phyloP scores from a whole-genome alignment of 306 rosid genomes.

The Prinsepia uniflora region DNA sequence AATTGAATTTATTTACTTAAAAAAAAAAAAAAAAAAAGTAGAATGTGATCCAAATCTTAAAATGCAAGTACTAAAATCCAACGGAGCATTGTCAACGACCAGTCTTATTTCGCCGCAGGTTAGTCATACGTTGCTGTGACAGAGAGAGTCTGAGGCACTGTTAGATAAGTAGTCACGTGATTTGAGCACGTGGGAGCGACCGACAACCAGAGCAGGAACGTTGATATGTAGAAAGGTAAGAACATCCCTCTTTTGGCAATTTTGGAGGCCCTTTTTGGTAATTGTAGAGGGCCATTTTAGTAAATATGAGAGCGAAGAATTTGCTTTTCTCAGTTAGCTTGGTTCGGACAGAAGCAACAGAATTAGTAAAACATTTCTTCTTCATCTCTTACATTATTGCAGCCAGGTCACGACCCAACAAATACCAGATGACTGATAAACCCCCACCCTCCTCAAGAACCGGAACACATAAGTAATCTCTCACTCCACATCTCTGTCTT shows the following conservation, averaged over 20 bases:
- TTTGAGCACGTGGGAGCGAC: neutral
- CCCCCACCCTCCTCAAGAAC: conserved; percentile 9
- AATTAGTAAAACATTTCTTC: neutral
- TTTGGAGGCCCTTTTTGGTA: neutral
- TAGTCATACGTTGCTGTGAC: neutral
- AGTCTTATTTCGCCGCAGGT: too few relatives aligned
- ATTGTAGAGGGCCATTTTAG: neutral
- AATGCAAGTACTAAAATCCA: too few relatives aligned
- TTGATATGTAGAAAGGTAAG: neutral
- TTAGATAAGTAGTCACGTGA: neutral
- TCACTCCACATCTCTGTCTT: neutral
- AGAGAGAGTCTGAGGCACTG: neutral
- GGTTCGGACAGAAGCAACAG: neutral
- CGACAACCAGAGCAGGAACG: neutral
- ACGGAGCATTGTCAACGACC: too few relatives aligned
- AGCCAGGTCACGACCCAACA: conserved; percentile 9
- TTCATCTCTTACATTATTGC: neutral
- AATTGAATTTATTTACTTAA: too few relatives aligned
- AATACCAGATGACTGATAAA: conserved; percentile 10
- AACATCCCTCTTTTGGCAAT: too few relatives aligned
- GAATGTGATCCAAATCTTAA: neutral
- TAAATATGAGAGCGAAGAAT: neutral
- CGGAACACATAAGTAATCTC: neutral
- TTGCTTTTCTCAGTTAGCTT: neutral
- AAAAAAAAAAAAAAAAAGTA: too few relatives aligned